These are phyloP conservation scores for Naumovozyma castellii DNA, from an alignment of 805 yeast genomes.

Conservation along the genomic window DNA sequence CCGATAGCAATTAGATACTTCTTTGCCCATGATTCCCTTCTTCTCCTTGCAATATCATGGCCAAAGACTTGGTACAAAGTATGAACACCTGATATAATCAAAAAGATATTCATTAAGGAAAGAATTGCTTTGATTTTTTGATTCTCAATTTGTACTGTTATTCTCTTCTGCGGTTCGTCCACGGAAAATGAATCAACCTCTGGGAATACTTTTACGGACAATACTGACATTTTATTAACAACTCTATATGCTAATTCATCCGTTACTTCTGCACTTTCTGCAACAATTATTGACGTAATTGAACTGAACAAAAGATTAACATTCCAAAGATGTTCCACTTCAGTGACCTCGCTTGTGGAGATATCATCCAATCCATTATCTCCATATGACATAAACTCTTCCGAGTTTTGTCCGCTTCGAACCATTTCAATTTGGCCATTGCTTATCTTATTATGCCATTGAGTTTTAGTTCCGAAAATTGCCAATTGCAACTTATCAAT, in stretches of 20 bases:
- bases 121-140: conserved; percentile 27
- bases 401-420: conserved; percentile 9
- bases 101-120: conserved; percentile 37
- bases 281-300: conserved; percentile 22
- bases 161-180: conserved; percentile 13
- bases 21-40: conserved; percentile 22
- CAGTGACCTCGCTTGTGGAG: conserved; percentile 27
- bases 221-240: conserved; percentile 26
- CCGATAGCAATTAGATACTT: conserved; percentile 17
- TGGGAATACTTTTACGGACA: conserved; percentile 21
- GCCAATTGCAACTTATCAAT: conserved; percentile 22
- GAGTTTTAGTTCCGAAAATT: conserved; percentile 19
- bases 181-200: conserved; percentile 14
- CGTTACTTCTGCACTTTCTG: conserved; percentile 28
- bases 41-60: conserved; percentile 21
- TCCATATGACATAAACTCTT: conserved; percentile 8
- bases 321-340: conserved; percentile 26
- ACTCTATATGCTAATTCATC: conserved; percentile 23
- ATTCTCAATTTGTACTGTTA: conserved; percentile 20
- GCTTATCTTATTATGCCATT: conserved; percentile 19
- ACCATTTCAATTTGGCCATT: conserved; percentile 14
- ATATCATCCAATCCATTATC: conserved; percentile 15
- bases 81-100: conserved; percentile 37
- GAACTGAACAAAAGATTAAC: conserved; percentile 15
- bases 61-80: conserved; percentile 35